phyloP scores from a whole-genome alignment of 257 asterid species.

The Solanum sitiens region DNA sequence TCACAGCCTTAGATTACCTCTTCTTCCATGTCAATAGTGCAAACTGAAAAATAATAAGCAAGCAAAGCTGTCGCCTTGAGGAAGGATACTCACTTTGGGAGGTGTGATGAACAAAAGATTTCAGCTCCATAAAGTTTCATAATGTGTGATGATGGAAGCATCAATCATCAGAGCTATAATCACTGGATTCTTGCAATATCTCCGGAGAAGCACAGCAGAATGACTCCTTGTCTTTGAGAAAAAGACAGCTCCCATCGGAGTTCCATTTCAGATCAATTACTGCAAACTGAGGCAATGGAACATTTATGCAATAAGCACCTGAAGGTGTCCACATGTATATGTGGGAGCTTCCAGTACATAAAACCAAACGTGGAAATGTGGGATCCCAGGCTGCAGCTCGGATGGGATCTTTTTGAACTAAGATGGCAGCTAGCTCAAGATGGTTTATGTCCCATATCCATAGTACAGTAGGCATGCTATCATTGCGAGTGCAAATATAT shows the following conservation, averaged over 20 bases:
- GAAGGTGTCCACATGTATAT: conserved; percentile 98
- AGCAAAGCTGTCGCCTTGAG: background rate
- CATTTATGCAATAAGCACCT: conserved; percentile 78
- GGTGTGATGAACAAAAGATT: background rate
- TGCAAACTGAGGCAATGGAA: conserved; percentile 57
- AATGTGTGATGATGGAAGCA: background rate
- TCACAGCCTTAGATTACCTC: background rate
- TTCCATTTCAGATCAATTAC: conserved; percentile 86
- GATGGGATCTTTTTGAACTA: conserved; percentile 85
- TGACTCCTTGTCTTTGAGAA: conserved; percentile 73
- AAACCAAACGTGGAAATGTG: conserved; percentile 58
- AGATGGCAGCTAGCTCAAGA: conserved; percentile 83
- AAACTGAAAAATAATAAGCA: background rate
- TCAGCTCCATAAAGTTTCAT: background rate
- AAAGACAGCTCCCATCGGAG: conserved; percentile 74
- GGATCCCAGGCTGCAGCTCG: conserved; percentile 97
- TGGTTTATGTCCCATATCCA: conserved; percentile 94
- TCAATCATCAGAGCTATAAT: conserved; percentile 85
- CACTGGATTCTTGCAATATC: conserved; percentile 68
- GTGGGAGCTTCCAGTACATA: conserved; percentile 76
- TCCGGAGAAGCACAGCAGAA: conserved; percentile 93
- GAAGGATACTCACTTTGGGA: background rate
- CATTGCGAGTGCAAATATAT: conserved; percentile 82
- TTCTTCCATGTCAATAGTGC: background rate
- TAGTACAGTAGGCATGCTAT: conserved; percentile 89